Percentiles rank a stretch among this genome's conserved stretches.
Conservation (phyloP, 495 filamentous ascomycete genomes). For the Parmelia sp. region DNA sequence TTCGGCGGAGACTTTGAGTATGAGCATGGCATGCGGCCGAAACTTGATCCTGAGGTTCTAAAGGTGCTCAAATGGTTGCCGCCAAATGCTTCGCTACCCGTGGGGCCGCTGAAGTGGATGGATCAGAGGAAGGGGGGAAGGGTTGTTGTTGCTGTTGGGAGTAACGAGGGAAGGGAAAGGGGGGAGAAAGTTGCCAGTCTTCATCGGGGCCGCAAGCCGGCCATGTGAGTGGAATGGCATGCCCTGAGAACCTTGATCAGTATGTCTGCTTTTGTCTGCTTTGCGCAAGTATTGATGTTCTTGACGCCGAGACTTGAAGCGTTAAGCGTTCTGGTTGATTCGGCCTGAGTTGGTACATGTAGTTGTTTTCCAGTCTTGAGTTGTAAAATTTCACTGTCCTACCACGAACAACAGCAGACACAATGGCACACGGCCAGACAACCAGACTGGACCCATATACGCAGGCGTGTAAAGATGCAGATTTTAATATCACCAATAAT, state of each 20-base stretch:
- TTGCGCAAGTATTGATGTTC: neutral
- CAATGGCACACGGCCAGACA: neutral
- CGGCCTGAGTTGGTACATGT: neutral
- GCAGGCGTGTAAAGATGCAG: neutral
- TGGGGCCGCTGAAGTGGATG: conserved; percentile 4
- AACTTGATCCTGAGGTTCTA: conserved; percentile 43
- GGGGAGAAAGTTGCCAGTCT: conserved; percentile 14
- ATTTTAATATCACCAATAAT: neutral
- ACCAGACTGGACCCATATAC: neutral
- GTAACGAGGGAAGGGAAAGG: conserved; percentile 8
- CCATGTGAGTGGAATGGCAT: neutral
- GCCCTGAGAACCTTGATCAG: neutral
- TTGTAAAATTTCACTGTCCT: too few species aligned
- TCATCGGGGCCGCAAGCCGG: neutral
- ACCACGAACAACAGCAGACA: neutral
- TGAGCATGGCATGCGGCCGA: conserved; percentile 63
- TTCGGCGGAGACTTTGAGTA: conserved; percentile 81
- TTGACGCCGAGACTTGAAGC: too few species aligned
- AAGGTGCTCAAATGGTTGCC: conserved; percentile 1
- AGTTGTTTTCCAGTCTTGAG: neutral
- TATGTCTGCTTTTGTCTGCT: neutral
- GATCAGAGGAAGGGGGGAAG: neutral
- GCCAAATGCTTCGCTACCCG: conserved; percentile 6
- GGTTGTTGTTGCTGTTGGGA: conserved; percentile 10
- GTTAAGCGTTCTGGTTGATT: too few species aligned